Conservation (phyloP, 495 filamentous ascomycete species). For the Hamigera avellanea region DNA sequence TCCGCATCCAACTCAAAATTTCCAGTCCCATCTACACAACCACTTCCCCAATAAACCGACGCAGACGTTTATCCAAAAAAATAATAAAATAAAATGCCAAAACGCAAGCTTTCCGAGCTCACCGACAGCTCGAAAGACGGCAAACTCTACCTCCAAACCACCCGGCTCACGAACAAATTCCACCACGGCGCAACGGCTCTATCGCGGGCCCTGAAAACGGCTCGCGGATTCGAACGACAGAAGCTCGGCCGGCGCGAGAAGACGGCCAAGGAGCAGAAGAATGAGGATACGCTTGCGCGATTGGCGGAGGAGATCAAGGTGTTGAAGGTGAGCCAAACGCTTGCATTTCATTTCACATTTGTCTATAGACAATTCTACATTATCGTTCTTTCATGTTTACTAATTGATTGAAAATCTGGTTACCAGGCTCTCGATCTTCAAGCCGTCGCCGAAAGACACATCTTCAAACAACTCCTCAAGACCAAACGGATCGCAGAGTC, state of each 20-base stretch:
- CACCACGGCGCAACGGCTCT: slow-evolving; percentile 48
- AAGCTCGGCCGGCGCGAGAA: slow-evolving; percentile 70
- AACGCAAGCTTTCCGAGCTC: slow-evolving; percentile 35
- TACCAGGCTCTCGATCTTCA: slow-evolving; percentile 57
- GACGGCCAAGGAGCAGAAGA: slow-evolving; percentile 43
- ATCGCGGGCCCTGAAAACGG: slow-evolving; percentile 58
- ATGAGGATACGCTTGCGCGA: slow-evolving; percentile 30
- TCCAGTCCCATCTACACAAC: not conserved
- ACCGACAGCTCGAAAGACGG: slow-evolving; percentile 6
- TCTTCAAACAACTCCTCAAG: slow-evolving; percentile 64
- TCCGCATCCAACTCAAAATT: not conserved
- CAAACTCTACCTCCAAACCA: slow-evolving; percentile 21
- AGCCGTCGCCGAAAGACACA: slow-evolving; percentile 51
- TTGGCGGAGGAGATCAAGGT: slow-evolving; percentile 64
- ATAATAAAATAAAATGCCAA: too few species aligned
- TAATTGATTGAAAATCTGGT: too few species aligned
- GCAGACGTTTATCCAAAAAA: too few species aligned
- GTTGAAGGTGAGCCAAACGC: slow-evolving; percentile 47
- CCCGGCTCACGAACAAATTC: slow-evolving; percentile 42
- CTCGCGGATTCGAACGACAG: slow-evolving; percentile 82
- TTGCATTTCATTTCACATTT: not conserved
- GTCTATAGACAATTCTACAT: not conserved
- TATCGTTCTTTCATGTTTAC: too few species aligned
- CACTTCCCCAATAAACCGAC: not conserved
- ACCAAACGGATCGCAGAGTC: slow-evolving; percentile 54